Percentiles rank a stretch among this genome's conserved stretches.
phyloP scores from a whole-genome alignment of 2,329 filamentous ascomycete genomes.

The Calonectria hongkongensis region DNA sequence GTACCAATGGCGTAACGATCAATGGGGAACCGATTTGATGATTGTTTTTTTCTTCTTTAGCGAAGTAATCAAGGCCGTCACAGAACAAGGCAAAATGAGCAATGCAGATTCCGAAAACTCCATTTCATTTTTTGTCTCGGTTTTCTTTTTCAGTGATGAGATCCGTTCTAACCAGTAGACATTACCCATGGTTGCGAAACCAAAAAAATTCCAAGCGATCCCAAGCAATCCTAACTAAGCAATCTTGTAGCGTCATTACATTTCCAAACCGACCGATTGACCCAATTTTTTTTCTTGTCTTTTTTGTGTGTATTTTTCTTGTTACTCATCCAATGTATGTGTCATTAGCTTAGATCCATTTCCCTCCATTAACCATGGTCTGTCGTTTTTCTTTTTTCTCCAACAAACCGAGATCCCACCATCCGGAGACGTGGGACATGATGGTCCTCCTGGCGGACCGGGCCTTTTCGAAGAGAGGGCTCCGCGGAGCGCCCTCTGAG shows the following conservation, averaged over 20 bases:
- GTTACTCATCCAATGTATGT: not conserved
- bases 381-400: conserved; percentile 68
- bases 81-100: conserved; percentile 1
- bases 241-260: conserved; percentile 44
- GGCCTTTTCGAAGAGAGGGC: conserved; percentile 52
- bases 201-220: conserved; percentile 39
- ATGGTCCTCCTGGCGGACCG: conserved; percentile 68
- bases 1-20: conserved; percentile 25
- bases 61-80: not conserved
- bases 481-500: conserved; percentile 46
- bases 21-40: conserved; percentile 20
- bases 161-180: conserved; percentile 56
- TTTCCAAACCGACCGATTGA: conserved; percentile 30
- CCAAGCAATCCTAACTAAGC: conserved; percentile 33
- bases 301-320: not conserved
- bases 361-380: conserved; percentile 56
- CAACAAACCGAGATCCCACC: conserved; percentile 73
- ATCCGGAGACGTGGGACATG: conserved; percentile 69
- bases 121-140: conserved; percentile 40
- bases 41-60: conserved; percentile 9
- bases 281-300: conserved; percentile 5
- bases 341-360: conserved; percentile 40
- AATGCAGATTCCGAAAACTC: conserved; percentile 31
- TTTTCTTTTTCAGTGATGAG: conserved; percentile 47
- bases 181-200: conserved; percentile 48